Conservation (phyloP, 345 rosid species). For the Kernera saxatilis region DNA sequence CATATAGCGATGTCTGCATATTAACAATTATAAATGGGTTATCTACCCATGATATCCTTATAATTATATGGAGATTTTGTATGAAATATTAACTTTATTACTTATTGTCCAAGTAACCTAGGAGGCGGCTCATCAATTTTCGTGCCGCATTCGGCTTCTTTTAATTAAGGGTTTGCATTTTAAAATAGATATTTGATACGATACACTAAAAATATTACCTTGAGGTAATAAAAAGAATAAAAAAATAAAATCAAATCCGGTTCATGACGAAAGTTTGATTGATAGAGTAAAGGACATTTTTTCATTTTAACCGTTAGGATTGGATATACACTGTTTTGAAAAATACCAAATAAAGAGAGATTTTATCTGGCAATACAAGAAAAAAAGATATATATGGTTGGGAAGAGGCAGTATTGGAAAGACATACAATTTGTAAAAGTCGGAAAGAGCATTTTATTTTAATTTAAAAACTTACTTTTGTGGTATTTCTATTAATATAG, state of each 20-base stretch:
- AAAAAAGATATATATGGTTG: too few relatives aligned
- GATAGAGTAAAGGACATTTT: too few relatives aligned
- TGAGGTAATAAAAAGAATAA: background rate
- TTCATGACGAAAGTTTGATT: background rate
- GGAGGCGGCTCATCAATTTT: background rate
- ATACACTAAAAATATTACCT: background rate
- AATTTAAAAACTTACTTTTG: too few relatives aligned
- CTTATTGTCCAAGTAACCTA: background rate
- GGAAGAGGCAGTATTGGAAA: too few relatives aligned
- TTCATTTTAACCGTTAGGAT: too few relatives aligned
- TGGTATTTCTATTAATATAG: background rate
- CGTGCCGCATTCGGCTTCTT: constrained; percentile 8
- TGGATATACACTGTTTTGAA: too few relatives aligned
- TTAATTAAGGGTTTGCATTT: constrained; percentile 12
- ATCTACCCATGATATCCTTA: too few relatives aligned
- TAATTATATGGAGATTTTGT: too few relatives aligned
- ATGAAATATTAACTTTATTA: background rate
- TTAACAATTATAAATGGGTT: too few relatives aligned
- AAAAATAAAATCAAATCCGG: background rate
- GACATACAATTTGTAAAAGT: background rate
- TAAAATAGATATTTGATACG: background rate
- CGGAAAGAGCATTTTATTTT: background rate
- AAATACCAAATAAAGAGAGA: too few relatives aligned
- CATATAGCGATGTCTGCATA: too few relatives aligned
- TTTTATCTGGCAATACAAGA: too few relatives aligned